Base-by-base conservation (phyloP, 2,329 filamentous ascomycete species). In the Colletotrichum sp. region DNA sequence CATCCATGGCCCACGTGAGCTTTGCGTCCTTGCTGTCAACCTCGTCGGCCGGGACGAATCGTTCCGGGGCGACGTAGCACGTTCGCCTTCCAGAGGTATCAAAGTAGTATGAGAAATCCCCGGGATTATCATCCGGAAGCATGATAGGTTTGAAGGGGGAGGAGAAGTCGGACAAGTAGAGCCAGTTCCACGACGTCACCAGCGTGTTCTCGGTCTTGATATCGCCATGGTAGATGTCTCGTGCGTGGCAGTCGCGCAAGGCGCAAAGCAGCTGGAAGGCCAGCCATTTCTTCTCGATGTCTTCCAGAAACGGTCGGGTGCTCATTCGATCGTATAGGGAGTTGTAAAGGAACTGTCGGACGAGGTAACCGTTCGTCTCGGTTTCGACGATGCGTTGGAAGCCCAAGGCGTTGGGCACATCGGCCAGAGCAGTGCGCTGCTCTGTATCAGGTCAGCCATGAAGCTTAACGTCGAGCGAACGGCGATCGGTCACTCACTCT, bases 151-250 rank as follows among this genome's bases (percentile, higher is more conserved):
- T 99, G 87, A 98, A 98, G 0, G 95, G 94, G 0, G 96, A 96
- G 5, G 96, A 98, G 83, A 98, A 99, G 84, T 99, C 97, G n/a
- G 96, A 94, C 48, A 99, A 90, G 83, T 98, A 99, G 3, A 99
- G 90, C 97, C 97, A 99, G 86, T 98, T 98, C 97, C 97, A 99
- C 8, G 97, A 98, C 0, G 97, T 99, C 66, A 99, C 96, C 63
- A 99, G 88, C 43, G 98, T 92, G 81, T 99, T 99, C 84, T 99
- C 96, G 2, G 96, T 97, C 88, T 99, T 99, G 87, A 99, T 98
- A 82, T 99, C 97, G 73, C 97, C 97, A 82, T 99, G 97, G 83
- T 96, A 98, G 67, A 99, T 90, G 80, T 97, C 95, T 62, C 94
- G 91, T 32, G 94, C 90, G 83, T 99, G 97, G 80, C 95, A 98